Conservation (phyloP, 768 basidiomycete species). For the Hypholoma sublateritium region DNA sequence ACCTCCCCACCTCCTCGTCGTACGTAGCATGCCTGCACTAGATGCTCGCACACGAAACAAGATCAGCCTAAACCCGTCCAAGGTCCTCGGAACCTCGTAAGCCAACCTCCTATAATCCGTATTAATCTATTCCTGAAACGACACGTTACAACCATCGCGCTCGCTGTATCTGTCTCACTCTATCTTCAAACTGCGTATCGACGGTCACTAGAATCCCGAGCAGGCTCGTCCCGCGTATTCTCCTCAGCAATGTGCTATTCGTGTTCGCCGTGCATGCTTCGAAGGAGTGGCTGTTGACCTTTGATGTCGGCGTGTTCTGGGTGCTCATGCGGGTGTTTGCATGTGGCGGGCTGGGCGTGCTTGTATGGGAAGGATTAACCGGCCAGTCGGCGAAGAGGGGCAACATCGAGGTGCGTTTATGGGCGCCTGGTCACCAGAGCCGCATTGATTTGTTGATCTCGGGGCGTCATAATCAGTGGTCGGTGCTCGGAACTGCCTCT, state of each 20-base stretch:
- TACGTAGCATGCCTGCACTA: constrained; percentile 53
- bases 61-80: constrained; percentile 59
- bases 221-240: constrained; percentile 51
- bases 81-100: constrained; percentile 54
- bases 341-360: constrained; percentile 63
- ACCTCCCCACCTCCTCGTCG: constrained; percentile 8
- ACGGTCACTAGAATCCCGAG: constrained; percentile 44
- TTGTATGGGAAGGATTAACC: constrained; percentile 59
- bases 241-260: constrained; percentile 63
- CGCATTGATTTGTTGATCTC: constrained; percentile 3
- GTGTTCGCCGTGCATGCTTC: constrained; percentile 61
- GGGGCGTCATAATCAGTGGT: constrained; percentile 49
- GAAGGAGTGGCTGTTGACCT: constrained; percentile 66
- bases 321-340: constrained; percentile 71
- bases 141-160: constrained; percentile 16
- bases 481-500: constrained; percentile 66
- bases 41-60: constrained; percentile 68
- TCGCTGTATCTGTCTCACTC: not conserved
- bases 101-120: constrained; percentile 20
- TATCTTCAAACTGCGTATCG: not conserved
- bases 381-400: constrained; percentile 54
- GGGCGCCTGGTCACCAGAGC: constrained; percentile 1
- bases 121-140: constrained; percentile 16
- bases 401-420: constrained; percentile 56
- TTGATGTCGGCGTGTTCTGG: constrained; percentile 76